A percentile compares a stretch with the other conserved stretches of the same genome.
Evolutionary conservation across 768 basidiomycete species (phyloP).

Genomic region (Collybiopsis luxurians): DNA sequence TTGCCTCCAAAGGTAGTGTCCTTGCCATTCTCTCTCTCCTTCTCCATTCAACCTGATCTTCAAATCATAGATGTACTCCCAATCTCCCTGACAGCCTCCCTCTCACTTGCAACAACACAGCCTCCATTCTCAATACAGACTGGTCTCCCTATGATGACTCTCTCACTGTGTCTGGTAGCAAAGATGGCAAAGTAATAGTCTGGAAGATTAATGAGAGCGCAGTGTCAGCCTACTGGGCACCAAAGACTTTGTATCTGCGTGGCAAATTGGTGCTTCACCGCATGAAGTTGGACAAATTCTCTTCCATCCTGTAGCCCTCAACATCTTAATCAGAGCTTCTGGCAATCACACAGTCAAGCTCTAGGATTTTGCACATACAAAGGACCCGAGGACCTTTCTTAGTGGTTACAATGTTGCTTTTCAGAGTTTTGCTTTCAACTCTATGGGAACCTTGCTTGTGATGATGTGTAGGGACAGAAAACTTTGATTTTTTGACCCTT

Average conservation of each 20-base stretch:
- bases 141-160: slow-evolving; percentile 95
- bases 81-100: slow-evolving; percentile 95
- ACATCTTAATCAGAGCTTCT: slow-evolving; percentile 76
- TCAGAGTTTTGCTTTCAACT: slow-evolving; percentile 81
- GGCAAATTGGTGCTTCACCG: slow-evolving; percentile 71
- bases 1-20: slow-evolving; percentile 87
- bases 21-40: slow-evolving; percentile 88
- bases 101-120: slow-evolving; percentile 83
- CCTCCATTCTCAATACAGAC: slow-evolving; percentile 88
- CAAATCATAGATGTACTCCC: slow-evolving; percentile 57
- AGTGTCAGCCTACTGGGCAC: slow-evolving; percentile 80
- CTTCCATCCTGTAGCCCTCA: slow-evolving; percentile 89
- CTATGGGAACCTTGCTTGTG: slow-evolving; percentile 74
- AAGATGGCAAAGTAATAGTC: slow-evolving; percentile 91
- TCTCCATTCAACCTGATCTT: slow-evolving; percentile 59
- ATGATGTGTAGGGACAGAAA: slow-evolving; percentile 95
- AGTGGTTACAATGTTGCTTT: slow-evolving; percentile 84
- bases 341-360: slow-evolving; percentile 89
- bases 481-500: slow-evolving; percentile 88
- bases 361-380: slow-evolving; percentile 84
- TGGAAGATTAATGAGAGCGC: slow-evolving; percentile 72
- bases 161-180: slow-evolving; percentile 87
- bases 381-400: slow-evolving; percentile 58
- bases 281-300: slow-evolving; percentile 93
- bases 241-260: slow-evolving; percentile 84